Base-by-base conservation (phyloP, 768 basidiomycete species). In the Kockovaella imperatae region DNA sequence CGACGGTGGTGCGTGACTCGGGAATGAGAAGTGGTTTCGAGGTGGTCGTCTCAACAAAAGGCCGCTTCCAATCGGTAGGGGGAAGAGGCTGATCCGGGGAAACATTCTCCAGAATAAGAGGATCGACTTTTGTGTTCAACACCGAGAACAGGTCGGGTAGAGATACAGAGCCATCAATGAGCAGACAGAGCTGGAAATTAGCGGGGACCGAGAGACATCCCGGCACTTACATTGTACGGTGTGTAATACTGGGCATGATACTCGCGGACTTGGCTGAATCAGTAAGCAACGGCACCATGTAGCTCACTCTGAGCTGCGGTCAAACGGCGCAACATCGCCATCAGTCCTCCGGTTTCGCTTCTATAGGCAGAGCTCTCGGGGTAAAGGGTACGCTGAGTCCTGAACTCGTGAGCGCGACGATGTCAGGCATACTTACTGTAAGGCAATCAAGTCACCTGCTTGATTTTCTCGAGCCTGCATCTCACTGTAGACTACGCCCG, bases 301-400 rank as follows among this genome's bases (percentile, higher is more conserved):
- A 2, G 46, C 73, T 64, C 70, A 91, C 90, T 95, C 76, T 95
- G 83, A 56, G 95, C 83, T 20, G 88, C 82, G 1, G 81, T 83
- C 52, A 99, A 75, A 13, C 82, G 78, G 21, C 95, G 79, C 21
- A 99, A 74, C 2, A 87, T 87, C 52, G 86, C 82, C 87, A 96
- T 90, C 30, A 97, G 73, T 23, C 95, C 95, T 18, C 95, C 95
- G 0, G 91, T 97, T 77, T 99, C 95, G 57, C 88, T 91, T 23
- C 91, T 80, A 64, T 97, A 95, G 5, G 81, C 95, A 64, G 86
- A 96, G 17, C 78, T 80, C 31, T 77, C 72, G 24, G 86, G 84
- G 61, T 95, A 87, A 30, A 89, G 60, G n/a, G 83, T 69, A 20
- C 83, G 81, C 66, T 95, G 89, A 49, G 80, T 74, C 28, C 87